Evolutionary conservation across 768 basidiomycete genomes (phyloP).

Genomic region (Calocybe gangraenosa): DNA sequence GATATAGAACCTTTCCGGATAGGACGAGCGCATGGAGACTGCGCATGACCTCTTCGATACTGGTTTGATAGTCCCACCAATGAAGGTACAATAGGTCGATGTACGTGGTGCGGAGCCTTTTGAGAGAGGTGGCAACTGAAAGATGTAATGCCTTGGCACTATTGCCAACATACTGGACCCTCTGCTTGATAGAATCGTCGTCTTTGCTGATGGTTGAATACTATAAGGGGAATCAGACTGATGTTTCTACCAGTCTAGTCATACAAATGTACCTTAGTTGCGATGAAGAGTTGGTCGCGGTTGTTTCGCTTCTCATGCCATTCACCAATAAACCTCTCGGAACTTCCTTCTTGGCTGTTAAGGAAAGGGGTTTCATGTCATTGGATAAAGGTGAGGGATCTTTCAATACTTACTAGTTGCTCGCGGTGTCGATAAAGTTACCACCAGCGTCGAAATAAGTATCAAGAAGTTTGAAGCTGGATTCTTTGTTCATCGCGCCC

Average conservation of each 20-base stretch:
- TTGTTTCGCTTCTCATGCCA: slow-evolving; percentile 39
- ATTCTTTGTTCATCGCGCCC: slow-evolving; percentile 31
- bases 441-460: slow-evolving; percentile 34
- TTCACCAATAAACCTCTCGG: slow-evolving; percentile 42
- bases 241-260: not conserved
- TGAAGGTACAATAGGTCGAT: slow-evolving; percentile 42
- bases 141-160: slow-evolving; percentile 34
- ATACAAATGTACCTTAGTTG: slow-evolving; percentile 27
- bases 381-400: not conserved
- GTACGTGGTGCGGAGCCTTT: slow-evolving; percentile 36
- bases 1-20: slow-evolving; percentile 46
- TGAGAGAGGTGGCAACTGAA: slow-evolving; percentile 34
- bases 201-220: slow-evolving; percentile 18
- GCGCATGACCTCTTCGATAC: slow-evolving; percentile 55
- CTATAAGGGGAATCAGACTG: not conserved
- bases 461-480: slow-evolving; percentile 37
- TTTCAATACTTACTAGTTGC: slow-evolving; percentile 25
- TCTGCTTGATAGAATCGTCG: slow-evolving; percentile 11
- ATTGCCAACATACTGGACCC: slow-evolving; percentile 32
- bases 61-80: slow-evolving; percentile 48
- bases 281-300: slow-evolving; percentile 41
- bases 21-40: slow-evolving; percentile 46
- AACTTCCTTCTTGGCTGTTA: slow-evolving; percentile 32
- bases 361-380: not conserved
- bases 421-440: slow-evolving; percentile 39